Percentiles rank a stretch among this genome's conserved stretches.
Conservation (phyloP, 2,329 filamentous ascomycete genomes). For the Pyrenophora teres region DNA sequence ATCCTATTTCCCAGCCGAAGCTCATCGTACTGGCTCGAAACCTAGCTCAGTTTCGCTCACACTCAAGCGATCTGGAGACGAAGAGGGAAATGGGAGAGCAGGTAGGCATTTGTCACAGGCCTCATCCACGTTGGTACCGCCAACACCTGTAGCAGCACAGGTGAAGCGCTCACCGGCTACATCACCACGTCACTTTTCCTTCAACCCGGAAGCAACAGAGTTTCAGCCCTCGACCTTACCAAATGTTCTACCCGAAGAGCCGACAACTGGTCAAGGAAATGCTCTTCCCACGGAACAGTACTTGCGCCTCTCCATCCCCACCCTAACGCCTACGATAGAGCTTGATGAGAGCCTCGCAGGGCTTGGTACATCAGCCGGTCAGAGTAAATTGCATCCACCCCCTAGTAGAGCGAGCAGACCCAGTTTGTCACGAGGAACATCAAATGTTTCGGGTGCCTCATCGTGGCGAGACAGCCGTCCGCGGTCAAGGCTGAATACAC, state of each 20-base stretch:
- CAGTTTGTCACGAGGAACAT: conserved; percentile 34
- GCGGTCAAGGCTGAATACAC: conserved; percentile 10
- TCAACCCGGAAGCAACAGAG: conserved; percentile 45
- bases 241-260: conserved; percentile 21
- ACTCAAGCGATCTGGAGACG: conserved; percentile 22
- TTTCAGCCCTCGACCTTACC: conserved; percentile 35
- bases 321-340: conserved; percentile 23
- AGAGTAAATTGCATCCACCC: conserved; percentile 24
- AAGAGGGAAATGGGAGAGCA: conserved; percentile 13
- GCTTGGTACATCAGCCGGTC: conserved; percentile 22
- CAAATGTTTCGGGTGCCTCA: conserved; percentile 34
- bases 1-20: conserved; percentile 38
- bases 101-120: conserved; percentile 28
- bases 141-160: conserved; percentile 16
- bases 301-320: conserved; percentile 38
- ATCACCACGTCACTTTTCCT: conserved; percentile 39
- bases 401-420: conserved; percentile 19
- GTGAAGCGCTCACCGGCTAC: conserved; percentile 31
- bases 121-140: conserved; percentile 34
- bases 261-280: conserved; percentile 18
- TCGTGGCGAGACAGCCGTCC: conserved; percentile 19
- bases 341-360: conserved; percentile 25
- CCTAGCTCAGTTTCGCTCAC: conserved; percentile 33
- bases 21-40: conserved; percentile 31
- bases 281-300: conserved; percentile 34